Evolutionary conservation across 2,329 filamentous ascomycete species (phyloP).

Genomic region (Fusarium ramigenum): DNA sequence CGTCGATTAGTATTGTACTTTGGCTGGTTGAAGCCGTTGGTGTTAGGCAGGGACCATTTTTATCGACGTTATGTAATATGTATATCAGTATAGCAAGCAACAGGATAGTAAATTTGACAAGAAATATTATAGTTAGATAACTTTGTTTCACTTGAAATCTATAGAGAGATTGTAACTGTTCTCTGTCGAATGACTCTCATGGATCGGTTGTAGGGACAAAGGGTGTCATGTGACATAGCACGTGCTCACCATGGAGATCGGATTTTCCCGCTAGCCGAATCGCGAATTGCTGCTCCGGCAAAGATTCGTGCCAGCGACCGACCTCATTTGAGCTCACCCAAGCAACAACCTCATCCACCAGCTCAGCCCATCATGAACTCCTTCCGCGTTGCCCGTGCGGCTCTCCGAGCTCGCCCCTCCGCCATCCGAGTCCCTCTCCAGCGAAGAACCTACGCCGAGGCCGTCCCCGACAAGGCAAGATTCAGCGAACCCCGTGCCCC

Average conservation of each 20-base stretch:
- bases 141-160: not conserved
- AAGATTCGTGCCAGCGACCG: conserved; percentile 61
- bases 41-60: not conserved
- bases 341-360: conserved; percentile 61
- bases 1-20: not conserved
- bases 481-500: conserved; percentile 13
- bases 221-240: conserved; percentile 45
- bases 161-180: not conserved
- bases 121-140: too few relatives aligned
- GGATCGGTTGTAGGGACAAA: not conserved
- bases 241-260: conserved; percentile 46
- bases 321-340: conserved; percentile 54
- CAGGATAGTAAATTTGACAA: not conserved
- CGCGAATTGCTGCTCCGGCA: conserved; percentile 52
- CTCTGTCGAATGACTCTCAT: not conserved
- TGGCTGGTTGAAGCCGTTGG: not conserved
- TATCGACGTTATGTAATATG: not conserved
- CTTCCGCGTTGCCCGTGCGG: conserved; percentile 89
- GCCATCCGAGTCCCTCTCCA: conserved; percentile 79
- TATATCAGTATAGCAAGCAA: too few relatives aligned
- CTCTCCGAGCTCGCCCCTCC: conserved; percentile 83
- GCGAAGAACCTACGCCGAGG: conserved; percentile 91
- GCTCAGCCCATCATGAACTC: conserved; percentile 82
- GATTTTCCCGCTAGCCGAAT: conserved; percentile 54
- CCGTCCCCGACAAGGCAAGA: conserved; percentile 81